Evolutionary conservation across 768 basidiomycete genomes (phyloP), one percentile per base, ranked within the genome.

Genomic region (Hericium erinaceus): DNA sequence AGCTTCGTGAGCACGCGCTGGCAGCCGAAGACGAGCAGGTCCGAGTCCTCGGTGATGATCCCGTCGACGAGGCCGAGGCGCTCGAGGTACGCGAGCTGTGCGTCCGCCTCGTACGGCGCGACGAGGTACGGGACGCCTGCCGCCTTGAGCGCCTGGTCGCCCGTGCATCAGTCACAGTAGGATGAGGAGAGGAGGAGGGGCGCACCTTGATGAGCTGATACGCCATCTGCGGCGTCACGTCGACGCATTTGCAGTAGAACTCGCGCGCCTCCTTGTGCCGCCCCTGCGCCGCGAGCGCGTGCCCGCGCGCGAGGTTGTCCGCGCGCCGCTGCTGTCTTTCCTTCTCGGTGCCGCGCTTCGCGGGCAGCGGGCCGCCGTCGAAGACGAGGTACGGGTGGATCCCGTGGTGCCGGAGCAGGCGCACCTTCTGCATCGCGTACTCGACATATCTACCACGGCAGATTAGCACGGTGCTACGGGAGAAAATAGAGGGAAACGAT

Each of bases 91-190:
- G 92, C 88, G 57, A 99, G 80, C 70, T 99, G 97, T 1, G 97
- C 93, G 66, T 99, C 97, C 0, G 97, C 97, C 76, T 99, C 97
- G 70, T 98, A 99, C 0, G 97, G 97, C 4, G 97, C 95, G 16
- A 98, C 97, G 40, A 98, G 75, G 67, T 95, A 97, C 18, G 79
- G 68, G 8, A 98, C 80, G 16, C 74, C 72, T 66, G 97, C 95
- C 11, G 87, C 89, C 51, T 80, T 80, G 37, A 99, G 76, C 11
- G 22, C 22, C 22, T 22, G 22, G 22, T 2, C 22, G 22, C 22
- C 22, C 22, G 22, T 22, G 22, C 22, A 22, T 22, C 22, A 22
- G 22, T 2, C 22, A 2, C 22, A 22, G 22, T 24, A 20, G 16
- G 59, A 5, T 46, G 50, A 16, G 28, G 20, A 50, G 20, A 2